phyloP scores from a whole-genome alignment of 352 stramenopile genomes.

The Vaucheria bursata region DNA sequence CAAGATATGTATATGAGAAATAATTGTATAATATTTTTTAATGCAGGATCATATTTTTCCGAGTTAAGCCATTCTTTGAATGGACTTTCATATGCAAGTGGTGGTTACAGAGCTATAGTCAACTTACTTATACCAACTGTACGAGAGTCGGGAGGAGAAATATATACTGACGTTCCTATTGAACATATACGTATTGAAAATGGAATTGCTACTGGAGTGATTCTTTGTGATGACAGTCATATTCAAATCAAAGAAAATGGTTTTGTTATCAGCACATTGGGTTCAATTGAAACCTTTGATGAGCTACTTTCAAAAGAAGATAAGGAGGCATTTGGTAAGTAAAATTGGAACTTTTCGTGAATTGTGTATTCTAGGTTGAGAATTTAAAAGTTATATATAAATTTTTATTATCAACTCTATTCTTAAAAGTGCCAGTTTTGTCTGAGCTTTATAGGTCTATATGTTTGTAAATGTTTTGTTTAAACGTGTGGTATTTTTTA shows the following conservation, averaged over 20 bases:
- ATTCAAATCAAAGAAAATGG: slow-evolving; percentile 8
- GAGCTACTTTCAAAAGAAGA: not conserved
- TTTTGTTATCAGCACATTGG: slow-evolving; percentile 30
- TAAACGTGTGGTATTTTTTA: too few species aligned
- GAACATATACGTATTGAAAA: slow-evolving; percentile 2
- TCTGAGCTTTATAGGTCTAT: too few species aligned
- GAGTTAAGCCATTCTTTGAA: not conserved
- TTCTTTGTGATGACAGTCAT: not conserved
- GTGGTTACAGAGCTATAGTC: slow-evolving; percentile 6
- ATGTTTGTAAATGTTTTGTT: too few species aligned
- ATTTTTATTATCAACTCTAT: too few species aligned
- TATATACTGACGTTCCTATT: slow-evolving; percentile 14
- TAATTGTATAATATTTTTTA: too few species aligned
- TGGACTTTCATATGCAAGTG: not conserved
- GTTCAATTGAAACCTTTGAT: slow-evolving; percentile 29
- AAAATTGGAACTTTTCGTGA: too few species aligned
- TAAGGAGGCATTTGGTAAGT: not conserved
- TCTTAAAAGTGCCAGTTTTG: too few species aligned
- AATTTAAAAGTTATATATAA: too few species aligned
- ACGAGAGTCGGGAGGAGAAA: slow-evolving; percentile 19
- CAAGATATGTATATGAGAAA: too few species aligned
- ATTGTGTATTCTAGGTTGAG: too few species aligned
- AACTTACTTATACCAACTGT: slow-evolving; percentile 21
- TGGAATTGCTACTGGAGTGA: slow-evolving; percentile 10
- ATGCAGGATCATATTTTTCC: too few species aligned